Base-by-base conservation (phyloP, 2,329 filamentous ascomycete species). In the Neodidymelliopsis sp. region DNA sequence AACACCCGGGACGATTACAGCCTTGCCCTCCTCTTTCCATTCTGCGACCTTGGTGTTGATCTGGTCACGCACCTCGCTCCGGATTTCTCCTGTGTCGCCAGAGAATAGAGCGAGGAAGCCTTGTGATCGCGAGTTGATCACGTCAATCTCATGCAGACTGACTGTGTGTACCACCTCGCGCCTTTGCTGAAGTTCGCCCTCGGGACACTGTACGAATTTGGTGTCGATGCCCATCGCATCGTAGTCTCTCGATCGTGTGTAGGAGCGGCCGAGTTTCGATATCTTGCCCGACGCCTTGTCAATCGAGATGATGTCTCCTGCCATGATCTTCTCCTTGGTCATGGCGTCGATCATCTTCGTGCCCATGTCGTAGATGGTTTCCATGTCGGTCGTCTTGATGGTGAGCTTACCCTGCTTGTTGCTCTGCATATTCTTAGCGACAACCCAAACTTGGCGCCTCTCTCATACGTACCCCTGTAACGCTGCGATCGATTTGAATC, bases 281-380 rank as follows among this genome's bases (percentile, higher is more conserved):
- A 99, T 97, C 76, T 97, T 96, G 59, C 94, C 94, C 2, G 91
- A 96, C 0, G 93, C 92, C 79, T 99, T 99, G 80, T 99, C 94
- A 64, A 99, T 97, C 48, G 90, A 96, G 66, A 99, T 95, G 61
- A 99, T 94, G 72, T 99, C 94, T 64, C 94, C 94, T 4, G 94
- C 94, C 87, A 97, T 96, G 59, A 99, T 91, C 66, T 95, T 93
- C 79, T 99, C 94, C 77, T 97, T 97, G 61, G 92, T 97, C 91
- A 99, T 97, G 59, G 91, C 91, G 71, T 99, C 94, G 61, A 99
- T 99, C 94, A 99, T 97, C 78, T 97, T 97, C 61, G 89, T 93
- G 59, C 94, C 94, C 92, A 99, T 97, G 69, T 99, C 94, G 78
- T 97, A 99, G 60, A 99, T 90, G 10, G 94, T 96, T 77, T 99